Evolutionary conservation across 2,329 filamentous ascomycete species (phyloP).

Genomic region (Teratosphaeria epicoccoides): DNA sequence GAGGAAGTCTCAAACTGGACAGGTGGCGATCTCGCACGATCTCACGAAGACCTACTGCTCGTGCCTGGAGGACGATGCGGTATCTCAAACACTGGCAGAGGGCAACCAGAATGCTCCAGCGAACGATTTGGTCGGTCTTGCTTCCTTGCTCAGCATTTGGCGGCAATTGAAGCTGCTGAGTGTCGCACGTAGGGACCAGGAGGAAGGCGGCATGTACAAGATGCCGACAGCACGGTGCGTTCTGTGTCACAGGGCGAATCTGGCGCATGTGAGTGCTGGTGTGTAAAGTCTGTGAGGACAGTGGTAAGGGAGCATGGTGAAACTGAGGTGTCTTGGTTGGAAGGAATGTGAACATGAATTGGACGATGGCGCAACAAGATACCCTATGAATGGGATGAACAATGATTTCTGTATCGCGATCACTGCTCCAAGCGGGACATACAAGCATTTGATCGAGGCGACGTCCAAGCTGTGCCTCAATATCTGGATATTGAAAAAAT

Average conservation of each 20-base stretch:
- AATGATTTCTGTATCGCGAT: background rate
- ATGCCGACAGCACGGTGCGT: background rate
- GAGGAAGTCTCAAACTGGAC: background rate
- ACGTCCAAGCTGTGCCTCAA: no score
- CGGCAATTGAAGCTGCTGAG: background rate
- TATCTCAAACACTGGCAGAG: background rate
- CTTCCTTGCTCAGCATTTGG: background rate
- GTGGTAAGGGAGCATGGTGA: background rate
- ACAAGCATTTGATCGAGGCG: background rate
- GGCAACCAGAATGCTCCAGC: background rate
- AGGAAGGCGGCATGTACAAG: constrained; percentile 1
- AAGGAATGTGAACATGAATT: background rate
- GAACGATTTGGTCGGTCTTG: background rate
- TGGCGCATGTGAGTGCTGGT: background rate
- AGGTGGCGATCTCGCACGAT: background rate
- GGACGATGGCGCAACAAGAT: background rate
- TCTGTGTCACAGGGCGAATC: background rate
- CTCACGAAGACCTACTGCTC: constrained; percentile 1
- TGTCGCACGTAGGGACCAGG: background rate
- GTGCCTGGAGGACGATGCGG: constrained; percentile 1
- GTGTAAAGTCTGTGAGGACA: background rate
- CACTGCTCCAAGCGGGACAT: background rate
- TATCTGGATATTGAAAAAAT: no score
- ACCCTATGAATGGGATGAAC: background rate
- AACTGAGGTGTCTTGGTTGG: background rate